phyloP scores from a whole-genome alignment of 2,329 filamentous ascomycete species.

The Cladophialophora carrionii region DNA sequence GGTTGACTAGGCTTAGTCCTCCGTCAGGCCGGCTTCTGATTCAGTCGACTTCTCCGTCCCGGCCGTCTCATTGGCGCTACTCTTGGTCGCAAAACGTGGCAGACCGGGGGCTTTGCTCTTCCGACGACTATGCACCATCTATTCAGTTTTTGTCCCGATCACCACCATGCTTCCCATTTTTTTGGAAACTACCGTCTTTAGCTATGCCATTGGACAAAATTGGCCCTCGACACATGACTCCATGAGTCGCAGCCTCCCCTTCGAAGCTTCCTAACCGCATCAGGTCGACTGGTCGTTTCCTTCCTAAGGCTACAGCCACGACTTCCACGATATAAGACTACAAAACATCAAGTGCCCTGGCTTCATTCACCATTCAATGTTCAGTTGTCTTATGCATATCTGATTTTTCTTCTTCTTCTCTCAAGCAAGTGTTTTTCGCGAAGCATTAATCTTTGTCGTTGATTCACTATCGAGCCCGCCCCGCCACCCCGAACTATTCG shows the following conservation, averaged over 20 bases:
- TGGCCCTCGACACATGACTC: conserved; percentile 26
- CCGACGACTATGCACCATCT: conserved; percentile 15
- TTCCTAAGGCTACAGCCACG: conserved; percentile 32
- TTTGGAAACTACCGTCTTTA: conserved; percentile 14
- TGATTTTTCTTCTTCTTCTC: conserved; percentile 16
- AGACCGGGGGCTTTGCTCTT: conserved; percentile 17
- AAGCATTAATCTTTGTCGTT: conserved; percentile 10
- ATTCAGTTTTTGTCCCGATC: conserved; percentile 19
- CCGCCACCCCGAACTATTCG: conserved; percentile 38
- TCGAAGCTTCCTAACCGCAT: conserved; percentile 21
- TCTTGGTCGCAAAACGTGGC: conserved; percentile 25
- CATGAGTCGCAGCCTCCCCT: conserved; percentile 11
- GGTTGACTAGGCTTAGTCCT: conserved; percentile 24
- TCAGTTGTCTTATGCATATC: conserved; percentile 21
- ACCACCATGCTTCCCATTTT: conserved; percentile 22
- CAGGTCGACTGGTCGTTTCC: conserved; percentile 27
- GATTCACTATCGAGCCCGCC: not conserved
- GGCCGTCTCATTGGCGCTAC: conserved; percentile 27
- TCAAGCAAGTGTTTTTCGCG: conserved; percentile 5
- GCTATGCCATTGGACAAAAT: conserved; percentile 25
- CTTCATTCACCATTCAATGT: conserved; percentile 24
- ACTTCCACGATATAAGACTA: conserved; percentile 31
- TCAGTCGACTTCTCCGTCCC: conserved; percentile 19
- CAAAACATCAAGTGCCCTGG: conserved; percentile 25
- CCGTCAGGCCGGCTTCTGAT: conserved; percentile 28